Evolutionary conservation across 1,284 basidiomycete genomes (phyloP).

Genomic region (Boletus sp.): DNA sequence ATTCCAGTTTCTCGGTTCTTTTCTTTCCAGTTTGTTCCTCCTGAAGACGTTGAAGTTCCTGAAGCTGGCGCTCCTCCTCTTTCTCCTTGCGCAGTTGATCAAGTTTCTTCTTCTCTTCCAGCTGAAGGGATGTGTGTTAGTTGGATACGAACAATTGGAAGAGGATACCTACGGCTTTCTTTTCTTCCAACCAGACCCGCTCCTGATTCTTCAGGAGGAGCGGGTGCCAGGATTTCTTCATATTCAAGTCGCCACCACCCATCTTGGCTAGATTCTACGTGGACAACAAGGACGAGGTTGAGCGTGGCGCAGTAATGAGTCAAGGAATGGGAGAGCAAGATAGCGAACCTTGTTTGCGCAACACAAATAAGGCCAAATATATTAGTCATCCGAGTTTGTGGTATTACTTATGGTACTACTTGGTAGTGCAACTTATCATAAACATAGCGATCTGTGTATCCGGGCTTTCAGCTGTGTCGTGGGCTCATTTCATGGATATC

Average conservation of each 20-base stretch:
- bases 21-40: slow-evolving; percentile 96
- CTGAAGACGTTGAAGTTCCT: slow-evolving; percentile 93
- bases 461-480: too few species aligned
- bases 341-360: too few species aligned
- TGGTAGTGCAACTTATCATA: too few species aligned
- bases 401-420: too few species aligned
- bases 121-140: slow-evolving; percentile 47
- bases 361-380: slow-evolving; percentile 1
- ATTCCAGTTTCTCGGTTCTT: slow-evolving; percentile 91
- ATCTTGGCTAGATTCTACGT: slow-evolving; percentile 61
- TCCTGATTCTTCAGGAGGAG: slow-evolving; percentile 98
- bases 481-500: too few species aligned
- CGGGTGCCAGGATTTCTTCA: slow-evolving; percentile 99
- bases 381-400: not conserved
- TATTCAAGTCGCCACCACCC: slow-evolving; percentile 94
- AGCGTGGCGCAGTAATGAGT: slow-evolving; percentile 16
- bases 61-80: slow-evolving; percentile 95
- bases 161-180: slow-evolving; percentile 78
- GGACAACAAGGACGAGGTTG: slow-evolving; percentile 14
- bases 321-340: not conserved
- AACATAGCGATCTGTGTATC: too few species aligned
- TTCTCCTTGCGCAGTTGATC: slow-evolving; percentile 97
- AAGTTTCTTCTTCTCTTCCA: slow-evolving; percentile 98
- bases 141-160: slow-evolving; percentile 2
- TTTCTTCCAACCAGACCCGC: slow-evolving; percentile 98